Base-by-base conservation (phyloP, 306 rosid genomes). In the Alnus glutinosa region DNA sequence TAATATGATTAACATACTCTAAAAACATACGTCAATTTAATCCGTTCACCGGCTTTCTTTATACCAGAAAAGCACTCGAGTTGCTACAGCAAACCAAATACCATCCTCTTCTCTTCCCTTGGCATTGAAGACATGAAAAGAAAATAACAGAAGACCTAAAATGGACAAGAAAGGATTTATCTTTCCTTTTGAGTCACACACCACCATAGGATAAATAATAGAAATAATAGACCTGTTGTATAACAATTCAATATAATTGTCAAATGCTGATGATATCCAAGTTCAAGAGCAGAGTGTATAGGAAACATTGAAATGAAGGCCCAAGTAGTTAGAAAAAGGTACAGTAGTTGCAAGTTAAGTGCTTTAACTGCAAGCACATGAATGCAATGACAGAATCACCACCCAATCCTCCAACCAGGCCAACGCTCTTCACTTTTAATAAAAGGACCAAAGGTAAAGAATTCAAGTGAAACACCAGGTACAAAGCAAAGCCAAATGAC, bases 341-440 rank as follows among this genome's bases (percentile, higher is more conserved):
- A 71, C 23, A 81, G 82, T 75, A 79, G 86, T 77, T 81, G 81
- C 70, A 85, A 74, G 66, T 79, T 28, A 10, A 79, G 67, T 76
- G 85, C 82, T 86, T 78, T 80, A 83, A 77, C 79, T 86, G 80
- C 84, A 85, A 75, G 82, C 92, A 87, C 91, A 89, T 83, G 90
- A 86, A 80, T 78, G 67, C 71, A 72, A 83, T 86, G 90, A 81
- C 75, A 64, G 76, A 76, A 76, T 76, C 86, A 87, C 84, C 82
- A 77, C 73, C 85, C 78, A 83, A 76, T 76, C 83, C 78, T 64
- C 74, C 66, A 82, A 44, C 63, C 54, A 61, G 23, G 73, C 71
- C 51, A 51, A 73, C 42, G 66, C 85, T 48, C 79, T 59, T 80
- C 80, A 74, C 77, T 76, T 77, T 75, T 78, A 81, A 86, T 74